phyloP scores from a whole-genome alignment of 352 stramenopile genomes.

The Globisporangium polare region DNA sequence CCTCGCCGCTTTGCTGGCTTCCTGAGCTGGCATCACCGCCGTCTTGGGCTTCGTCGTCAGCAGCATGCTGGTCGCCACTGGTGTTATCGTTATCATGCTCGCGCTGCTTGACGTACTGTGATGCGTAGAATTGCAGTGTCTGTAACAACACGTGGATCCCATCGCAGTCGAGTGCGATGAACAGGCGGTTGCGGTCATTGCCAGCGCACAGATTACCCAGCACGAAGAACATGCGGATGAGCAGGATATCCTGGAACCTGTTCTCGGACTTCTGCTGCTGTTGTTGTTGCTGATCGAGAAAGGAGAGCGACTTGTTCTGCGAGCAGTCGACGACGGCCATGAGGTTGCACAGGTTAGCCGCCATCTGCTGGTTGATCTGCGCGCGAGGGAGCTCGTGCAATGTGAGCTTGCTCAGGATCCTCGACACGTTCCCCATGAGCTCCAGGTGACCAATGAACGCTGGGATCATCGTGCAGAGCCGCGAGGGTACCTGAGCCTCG shows the following conservation, averaged over 20 bases:
- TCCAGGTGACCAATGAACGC: slow-evolving; percentile 54
- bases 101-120: slow-evolving; percentile 25
- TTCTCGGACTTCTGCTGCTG: slow-evolving; percentile 30
- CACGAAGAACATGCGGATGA: slow-evolving; percentile 78
- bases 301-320: slow-evolving; percentile 33
- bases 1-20: slow-evolving; percentile 37
- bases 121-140: slow-evolving; percentile 39
- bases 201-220: slow-evolving; percentile 85
- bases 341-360: slow-evolving; percentile 36
- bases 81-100: neutral
- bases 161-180: slow-evolving; percentile 30
- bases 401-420: slow-evolving; percentile 80
- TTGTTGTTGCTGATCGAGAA: slow-evolving; percentile 30
- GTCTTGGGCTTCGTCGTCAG: slow-evolving; percentile 13
- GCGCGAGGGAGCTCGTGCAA: slow-evolving; percentile 65
- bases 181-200: slow-evolving; percentile 71
- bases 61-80: neutral
- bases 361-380: slow-evolving; percentile 54
- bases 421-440: slow-evolving; percentile 73
- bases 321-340: slow-evolving; percentile 39
- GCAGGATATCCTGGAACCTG: slow-evolving; percentile 46
- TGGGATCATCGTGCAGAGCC: slow-evolving; percentile 45
- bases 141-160: slow-evolving; percentile 37
- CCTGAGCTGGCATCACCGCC: neutral
- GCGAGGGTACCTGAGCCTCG: slow-evolving; percentile 35